Base-by-base conservation (phyloP, 108 stramenopile genomes). In the Skeletonema potamos region DNA sequence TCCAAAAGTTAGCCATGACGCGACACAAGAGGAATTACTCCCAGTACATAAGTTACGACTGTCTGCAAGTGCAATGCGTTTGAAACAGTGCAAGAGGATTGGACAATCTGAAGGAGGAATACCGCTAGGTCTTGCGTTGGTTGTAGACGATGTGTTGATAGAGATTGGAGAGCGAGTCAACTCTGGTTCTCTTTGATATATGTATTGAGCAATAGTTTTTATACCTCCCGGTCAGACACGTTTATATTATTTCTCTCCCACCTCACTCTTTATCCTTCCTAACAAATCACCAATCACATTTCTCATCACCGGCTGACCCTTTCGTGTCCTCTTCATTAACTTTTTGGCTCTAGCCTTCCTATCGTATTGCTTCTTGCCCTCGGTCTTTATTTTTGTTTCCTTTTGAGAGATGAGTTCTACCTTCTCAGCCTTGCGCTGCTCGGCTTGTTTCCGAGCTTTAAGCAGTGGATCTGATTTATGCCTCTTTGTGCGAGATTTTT, bases 231-330 rank as follows among this genome's bases (percentile, higher is more conserved):
- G 39, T n/a, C 15, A 12, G 11, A 12, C 12, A 11, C 2, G 9
- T 12, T 37, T n/a, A n/a, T n/a, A n/a, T 41, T 41, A 41, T n/a
- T 1, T 39, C 2, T 58, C 62, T 0, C 57, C 81, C 6, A 63
- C 71, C 2, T 72, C 80, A 27, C 64, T 62, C 77, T 70, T 73
- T 9, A 93, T 73, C 68, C 89, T 90, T 27, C 68, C 73, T 60
- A 93, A 48, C 75, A 93, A 79, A 72, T 88, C 84, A n/a, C 81
- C 78, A 27, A 91, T 84, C 18, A 86, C 72, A 65, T 93, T 79
- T 41, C 87, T 86, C 84, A 93, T 91, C 60, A 93, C 70, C n/a
- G 92, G 92, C 63, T 93, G 92, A 3, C 92, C 92, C 20, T 82
- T 66, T 41, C 56, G 68, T 13, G 89, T 89, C 62, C 89, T 43